phyloP scores from a whole-genome alignment of 768 basidiomycete species.

The Mycena haematopus region DNA sequence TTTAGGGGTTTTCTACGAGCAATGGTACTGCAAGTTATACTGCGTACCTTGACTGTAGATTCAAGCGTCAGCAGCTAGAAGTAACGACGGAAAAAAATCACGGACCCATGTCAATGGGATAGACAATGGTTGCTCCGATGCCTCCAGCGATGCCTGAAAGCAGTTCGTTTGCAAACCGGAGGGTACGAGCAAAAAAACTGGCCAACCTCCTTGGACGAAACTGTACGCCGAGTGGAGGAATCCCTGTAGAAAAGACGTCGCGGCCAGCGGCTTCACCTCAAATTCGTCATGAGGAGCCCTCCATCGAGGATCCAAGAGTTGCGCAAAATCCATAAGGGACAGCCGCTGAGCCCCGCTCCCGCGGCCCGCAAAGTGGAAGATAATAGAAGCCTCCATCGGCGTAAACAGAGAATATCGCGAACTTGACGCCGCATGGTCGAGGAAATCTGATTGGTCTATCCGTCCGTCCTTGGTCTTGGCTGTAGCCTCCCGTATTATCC shows the following conservation, averaged over 20 bases:
- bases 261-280: slow-evolving; percentile 40
- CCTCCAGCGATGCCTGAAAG: slow-evolving; percentile 86
- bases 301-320: slow-evolving; percentile 92
- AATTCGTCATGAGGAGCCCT: slow-evolving; percentile 66
- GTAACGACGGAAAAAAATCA: slow-evolving; percentile 27
- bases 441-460: slow-evolving; percentile 95
- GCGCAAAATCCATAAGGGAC: slow-evolving; percentile 89
- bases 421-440: slow-evolving; percentile 83
- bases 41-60: slow-evolving; percentile 71
- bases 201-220: slow-evolving; percentile 82
- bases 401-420: slow-evolving; percentile 96
- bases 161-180: slow-evolving; percentile 24
- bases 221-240: slow-evolving; percentile 80
- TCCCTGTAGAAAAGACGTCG: slow-evolving; percentile 56
- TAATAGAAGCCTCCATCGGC: slow-evolving; percentile 97
- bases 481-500: slow-evolving; percentile 90
- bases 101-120: slow-evolving; percentile 93
- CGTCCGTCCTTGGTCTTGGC: slow-evolving; percentile 92
- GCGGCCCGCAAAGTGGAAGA: slow-evolving; percentile 96
- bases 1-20: slow-evolving; percentile 3
- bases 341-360: slow-evolving; percentile 75
- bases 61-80: slow-evolving; percentile 24
- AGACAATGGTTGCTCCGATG: slow-evolving; percentile 95
- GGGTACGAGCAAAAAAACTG: background rate
- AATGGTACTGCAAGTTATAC: slow-evolving; percentile 8